Conservation (phyloP, 1,284 basidiomycete genomes). For the Trametes polyzona region DNA sequence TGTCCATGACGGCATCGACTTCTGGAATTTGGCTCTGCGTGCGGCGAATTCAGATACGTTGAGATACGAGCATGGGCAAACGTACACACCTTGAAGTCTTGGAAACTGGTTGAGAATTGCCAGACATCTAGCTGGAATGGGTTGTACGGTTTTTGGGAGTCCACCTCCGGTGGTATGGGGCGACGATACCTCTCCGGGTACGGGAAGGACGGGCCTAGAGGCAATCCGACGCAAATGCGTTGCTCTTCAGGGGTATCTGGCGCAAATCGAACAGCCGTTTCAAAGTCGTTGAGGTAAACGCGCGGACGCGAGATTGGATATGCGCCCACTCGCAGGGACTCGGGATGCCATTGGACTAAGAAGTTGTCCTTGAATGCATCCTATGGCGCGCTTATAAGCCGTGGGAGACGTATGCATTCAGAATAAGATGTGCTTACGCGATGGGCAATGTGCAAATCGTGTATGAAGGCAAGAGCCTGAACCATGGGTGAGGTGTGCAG, state of each 20-base stretch:
- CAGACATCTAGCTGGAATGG: slow-evolving; percentile 38
- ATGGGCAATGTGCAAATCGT: not conserved
- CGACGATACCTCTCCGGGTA: slow-evolving; percentile 20
- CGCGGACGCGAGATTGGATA: slow-evolving; percentile 6
- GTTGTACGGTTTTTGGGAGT: slow-evolving; percentile 26
- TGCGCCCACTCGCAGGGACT: not conserved
- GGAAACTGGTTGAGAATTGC: slow-evolving; percentile 29
- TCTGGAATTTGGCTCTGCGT: not conserved
- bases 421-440: not conserved
- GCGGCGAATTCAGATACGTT: not conserved
- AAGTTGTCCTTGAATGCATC: slow-evolving; percentile 23
- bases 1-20: not conserved
- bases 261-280: slow-evolving; percentile 5
- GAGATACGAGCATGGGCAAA: not conserved
- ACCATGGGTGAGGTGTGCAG: not conserved
- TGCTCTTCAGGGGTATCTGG: slow-evolving; percentile 17
- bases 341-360: slow-evolving; percentile 17
- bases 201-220: not conserved
- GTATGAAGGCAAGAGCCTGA: not conserved
- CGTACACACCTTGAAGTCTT: slow-evolving; percentile 14
- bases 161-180: slow-evolving; percentile 23
- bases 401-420: too few species aligned
- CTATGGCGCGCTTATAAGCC: too few species aligned
- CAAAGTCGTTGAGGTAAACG: slow-evolving; percentile 18
- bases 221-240: slow-evolving; percentile 2